phyloP scores from a whole-genome alignment of 2,329 filamentous ascomycete species.

The Helotiales sp. region DNA sequence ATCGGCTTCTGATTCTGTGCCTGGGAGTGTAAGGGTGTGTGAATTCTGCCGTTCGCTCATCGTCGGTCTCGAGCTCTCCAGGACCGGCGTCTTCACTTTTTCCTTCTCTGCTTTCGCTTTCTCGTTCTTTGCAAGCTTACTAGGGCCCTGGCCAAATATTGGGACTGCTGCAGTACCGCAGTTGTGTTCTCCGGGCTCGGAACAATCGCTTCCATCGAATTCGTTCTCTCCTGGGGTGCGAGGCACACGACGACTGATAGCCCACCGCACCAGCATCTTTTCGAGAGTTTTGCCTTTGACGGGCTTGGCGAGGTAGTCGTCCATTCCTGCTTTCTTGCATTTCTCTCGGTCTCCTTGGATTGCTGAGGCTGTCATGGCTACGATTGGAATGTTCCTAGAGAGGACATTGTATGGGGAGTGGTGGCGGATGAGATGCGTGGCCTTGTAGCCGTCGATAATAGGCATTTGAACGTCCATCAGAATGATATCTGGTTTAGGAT shows the following conservation, averaged over 20 bases:
- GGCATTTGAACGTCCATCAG: conserved; percentile 79
- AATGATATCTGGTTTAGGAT: conserved; percentile 64
- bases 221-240: conserved; percentile 6
- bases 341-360: conserved; percentile 77
- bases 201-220: conserved; percentile 27
- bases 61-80: conserved; percentile 11
- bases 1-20: conserved; percentile 42
- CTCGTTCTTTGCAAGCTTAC: not conserved
- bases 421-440: conserved; percentile 71
- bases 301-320: conserved; percentile 73
- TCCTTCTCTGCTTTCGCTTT: not conserved
- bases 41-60: conserved; percentile 25
- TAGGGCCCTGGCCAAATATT: conserved; percentile 23
- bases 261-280: conserved; percentile 72
- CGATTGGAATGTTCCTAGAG: conserved; percentile 66
- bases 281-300: conserved; percentile 69
- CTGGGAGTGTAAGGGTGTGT: conserved; percentile 29
- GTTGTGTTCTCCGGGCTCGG: conserved; percentile 26
- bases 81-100: not conserved
- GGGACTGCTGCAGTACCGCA: conserved; percentile 23
- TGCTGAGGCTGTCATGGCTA: conserved; percentile 80
- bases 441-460: conserved; percentile 75
- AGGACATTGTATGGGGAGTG: conserved; percentile 63
- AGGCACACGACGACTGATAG: conserved; percentile 43
- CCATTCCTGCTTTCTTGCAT: conserved; percentile 73